Conservation (phyloP, 768 basidiomycete species). For the Auriscalpium orientale region DNA sequence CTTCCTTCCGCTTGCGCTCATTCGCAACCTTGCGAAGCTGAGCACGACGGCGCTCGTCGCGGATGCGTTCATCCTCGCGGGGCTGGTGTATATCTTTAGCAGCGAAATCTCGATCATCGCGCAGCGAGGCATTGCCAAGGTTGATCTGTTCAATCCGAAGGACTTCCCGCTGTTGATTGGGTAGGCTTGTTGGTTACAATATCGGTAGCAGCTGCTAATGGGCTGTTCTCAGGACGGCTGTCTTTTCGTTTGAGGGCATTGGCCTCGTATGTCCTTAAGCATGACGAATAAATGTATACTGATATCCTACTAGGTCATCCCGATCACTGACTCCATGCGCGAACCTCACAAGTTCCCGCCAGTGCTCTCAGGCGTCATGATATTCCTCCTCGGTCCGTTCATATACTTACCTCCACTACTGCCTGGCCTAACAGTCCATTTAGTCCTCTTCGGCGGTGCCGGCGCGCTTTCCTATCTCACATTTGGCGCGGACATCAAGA, state of each 20-base stretch:
- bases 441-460: conserved; percentile 82
- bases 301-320: conserved; percentile 55
- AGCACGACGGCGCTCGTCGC: conserved; percentile 88
- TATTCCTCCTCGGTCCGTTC: conserved; percentile 60
- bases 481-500: conserved; percentile 81
- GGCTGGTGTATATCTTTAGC: conserved; percentile 80
- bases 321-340: conserved; percentile 94
- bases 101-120: conserved; percentile 71
- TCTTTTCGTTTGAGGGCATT: conserved; percentile 97
- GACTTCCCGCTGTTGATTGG: conserved; percentile 92
- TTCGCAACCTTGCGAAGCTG: conserved; percentile 92
- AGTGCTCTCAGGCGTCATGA: conserved; percentile 86
- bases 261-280: conserved; percentile 51
- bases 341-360: conserved; percentile 91
- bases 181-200: conserved; percentile 27
- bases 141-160: conserved; percentile 80
- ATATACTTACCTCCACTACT: neutral
- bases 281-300: neutral
- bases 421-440: neutral
- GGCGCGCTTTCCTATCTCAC: conserved; percentile 83
- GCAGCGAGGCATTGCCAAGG: conserved; percentile 63
- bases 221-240: conserved; percentile 63
- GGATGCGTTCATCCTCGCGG: conserved; percentile 90
- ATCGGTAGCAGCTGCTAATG: neutral
- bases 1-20: conserved; percentile 83